Conservation (phyloP, 176 grass and related monocot species). For the Musa schizocarpa region DNA sequence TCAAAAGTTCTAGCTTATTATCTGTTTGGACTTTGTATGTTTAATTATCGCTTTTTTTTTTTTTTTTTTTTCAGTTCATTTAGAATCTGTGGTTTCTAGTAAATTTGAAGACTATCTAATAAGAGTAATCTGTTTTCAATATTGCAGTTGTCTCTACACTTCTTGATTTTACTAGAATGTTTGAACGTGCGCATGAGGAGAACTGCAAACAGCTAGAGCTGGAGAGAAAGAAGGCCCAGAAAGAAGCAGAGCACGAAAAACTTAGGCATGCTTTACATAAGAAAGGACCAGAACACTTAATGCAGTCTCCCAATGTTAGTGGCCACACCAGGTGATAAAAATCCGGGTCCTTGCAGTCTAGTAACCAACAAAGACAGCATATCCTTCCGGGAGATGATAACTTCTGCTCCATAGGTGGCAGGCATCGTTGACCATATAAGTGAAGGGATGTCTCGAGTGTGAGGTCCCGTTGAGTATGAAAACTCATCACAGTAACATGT, state of each 20-base stretch:
- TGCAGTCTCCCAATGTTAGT: neutral
- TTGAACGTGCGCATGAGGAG: slow-evolving; percentile 50
- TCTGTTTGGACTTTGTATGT: neutral
- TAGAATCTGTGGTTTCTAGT: neutral
- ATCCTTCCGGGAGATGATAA: neutral
- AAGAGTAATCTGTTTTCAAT: slow-evolving; percentile 1
- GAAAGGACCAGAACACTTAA: neutral
- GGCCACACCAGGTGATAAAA: neutral
- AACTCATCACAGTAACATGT: no score
- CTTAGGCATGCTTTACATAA: slow-evolving; percentile 27
- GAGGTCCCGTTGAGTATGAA: neutral
- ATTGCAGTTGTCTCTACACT: slow-evolving; percentile 66
- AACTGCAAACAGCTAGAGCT: slow-evolving; percentile 57
- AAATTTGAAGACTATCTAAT: slow-evolving; percentile 3
- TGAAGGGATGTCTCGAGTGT: neutral
- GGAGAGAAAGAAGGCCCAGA: slow-evolving; percentile 58
- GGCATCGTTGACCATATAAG: neutral
- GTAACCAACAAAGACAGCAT: neutral
- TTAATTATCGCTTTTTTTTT: neutral
- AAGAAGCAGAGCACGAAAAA: slow-evolving; percentile 49
- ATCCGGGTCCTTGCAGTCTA: neutral
- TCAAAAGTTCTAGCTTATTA: neutral
- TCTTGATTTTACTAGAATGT: slow-evolving; percentile 58
- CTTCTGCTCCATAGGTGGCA: neutral
- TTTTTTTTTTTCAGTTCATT: neutral